Evolutionary conservation across 352 stramenopile species (phyloP), one percentile per base, ranked within the genome.

Genomic region (Lagenidium giganteum): DNA sequence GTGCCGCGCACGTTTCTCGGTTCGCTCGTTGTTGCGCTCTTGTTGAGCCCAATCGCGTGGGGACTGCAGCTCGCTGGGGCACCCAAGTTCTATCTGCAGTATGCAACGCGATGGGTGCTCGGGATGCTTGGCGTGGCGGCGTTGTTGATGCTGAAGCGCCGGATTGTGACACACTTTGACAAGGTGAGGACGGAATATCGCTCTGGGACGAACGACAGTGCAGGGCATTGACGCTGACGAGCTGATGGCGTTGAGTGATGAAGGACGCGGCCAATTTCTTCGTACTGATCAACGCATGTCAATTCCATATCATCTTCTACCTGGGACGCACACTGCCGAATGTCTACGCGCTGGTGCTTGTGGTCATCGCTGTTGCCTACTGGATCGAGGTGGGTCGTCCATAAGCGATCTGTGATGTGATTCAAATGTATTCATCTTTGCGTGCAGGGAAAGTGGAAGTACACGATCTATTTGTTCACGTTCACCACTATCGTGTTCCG

Each of bases 221-320:
- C n/a, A n/a, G n/a, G n/a, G n/a, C n/a, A n/a, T n/a, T n/a, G n/a
- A n/a, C n/a, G n/a, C n/a, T n/a, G n/a, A n/a, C n/a, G n/a, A n/a
- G n/a, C n/a, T n/a, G n/a, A n/a, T n/a, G n/a, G 42, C 36, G 17
- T 17, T 34, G 12, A 47, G 2, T 28, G 14, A 2, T 42, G 3
- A 27, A 74, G 63, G 61, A 91, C 38, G 57, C 59, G 1, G 70
- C 64, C 31, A 46, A 62, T 16, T 95, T 89, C 47, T 80, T 97
- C 41, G 57, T 97, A 36, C 28, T 97, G 1, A 71, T 98, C 40
- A 93, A 79, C 47, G 74, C 71, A 11, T 83, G 70, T 43, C 96
- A 99, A 66, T 99, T 99, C 64, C 97, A 99, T 64, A 69, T 99
- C 2, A 73, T 96, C 29, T 99, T 98, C 65, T 99, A 99, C 71